phyloP scores from a whole-genome alignment of 2,329 filamentous ascomycete species.

The Scedosporium dehoogii region DNA sequence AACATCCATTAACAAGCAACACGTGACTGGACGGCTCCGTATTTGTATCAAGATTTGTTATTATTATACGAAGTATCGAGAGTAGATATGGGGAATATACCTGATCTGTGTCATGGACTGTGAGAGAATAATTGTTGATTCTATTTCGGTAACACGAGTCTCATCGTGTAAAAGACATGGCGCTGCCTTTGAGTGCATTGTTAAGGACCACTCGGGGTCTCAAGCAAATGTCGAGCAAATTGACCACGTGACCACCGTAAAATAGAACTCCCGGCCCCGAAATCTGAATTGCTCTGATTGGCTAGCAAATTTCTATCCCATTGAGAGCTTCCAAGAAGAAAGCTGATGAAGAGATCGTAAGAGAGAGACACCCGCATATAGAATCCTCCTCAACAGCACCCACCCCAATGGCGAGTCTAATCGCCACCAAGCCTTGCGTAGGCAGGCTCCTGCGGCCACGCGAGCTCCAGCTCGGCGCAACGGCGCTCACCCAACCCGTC shows the following conservation, averaged over 20 bases:
- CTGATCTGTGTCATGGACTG: not conserved
- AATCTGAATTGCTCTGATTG: not conserved
- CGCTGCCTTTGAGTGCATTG: not conserved
- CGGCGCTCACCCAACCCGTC: not conserved
- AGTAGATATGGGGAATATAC: too few species aligned
- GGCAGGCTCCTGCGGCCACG: slow-evolving; percentile 3
- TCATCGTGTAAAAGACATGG: not conserved
- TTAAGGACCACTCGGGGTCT: not conserved
- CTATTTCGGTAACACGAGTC: not conserved
- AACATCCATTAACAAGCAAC: not conserved
- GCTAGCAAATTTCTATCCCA: slow-evolving; percentile 6
- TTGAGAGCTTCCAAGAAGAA: not conserved
- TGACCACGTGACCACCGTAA: not conserved
- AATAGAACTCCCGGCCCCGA: not conserved
- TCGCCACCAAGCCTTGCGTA: slow-evolving; percentile 3
- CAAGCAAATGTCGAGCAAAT: too few species aligned
- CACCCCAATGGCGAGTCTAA: slow-evolving; percentile 4
- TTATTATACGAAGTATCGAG: not conserved
- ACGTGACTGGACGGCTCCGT: not conserved
- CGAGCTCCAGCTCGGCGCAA: not conserved
- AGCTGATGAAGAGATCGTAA: not conserved
- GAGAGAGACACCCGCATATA: not conserved
- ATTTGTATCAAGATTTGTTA: not conserved
- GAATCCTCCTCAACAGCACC: not conserved
- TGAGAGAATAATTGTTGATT: not conserved